Percentiles rank a stretch among this genome's conserved stretches.
Evolutionary conservation across 257 asterid species (phyloP).

Genomic region (Nicotiana noctiflora): DNA sequence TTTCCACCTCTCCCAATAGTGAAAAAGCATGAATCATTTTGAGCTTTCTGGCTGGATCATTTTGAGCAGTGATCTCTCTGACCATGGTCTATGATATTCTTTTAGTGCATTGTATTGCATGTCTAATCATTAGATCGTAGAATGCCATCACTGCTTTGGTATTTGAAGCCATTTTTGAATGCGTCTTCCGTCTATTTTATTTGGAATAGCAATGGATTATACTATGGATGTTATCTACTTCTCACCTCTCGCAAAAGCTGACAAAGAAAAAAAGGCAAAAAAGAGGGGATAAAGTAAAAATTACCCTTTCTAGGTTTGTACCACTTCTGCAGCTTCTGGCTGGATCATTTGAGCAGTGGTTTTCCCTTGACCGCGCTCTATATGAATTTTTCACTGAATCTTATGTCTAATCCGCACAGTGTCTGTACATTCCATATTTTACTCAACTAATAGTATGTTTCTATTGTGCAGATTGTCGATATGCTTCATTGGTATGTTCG

Average conservation of each 20-base stretch:
- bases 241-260: not conserved
- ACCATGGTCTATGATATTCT: not conserved
- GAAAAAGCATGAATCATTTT: not conserved
- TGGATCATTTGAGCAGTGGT: not conserved
- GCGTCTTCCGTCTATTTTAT: not conserved
- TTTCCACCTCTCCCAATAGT: not conserved
- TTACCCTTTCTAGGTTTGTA: not conserved
- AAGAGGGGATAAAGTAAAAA: not conserved
- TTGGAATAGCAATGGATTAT: not conserved
- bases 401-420: no score
- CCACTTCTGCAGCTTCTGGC: not conserved
- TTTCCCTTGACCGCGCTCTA: not conserved
- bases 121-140: not conserved
- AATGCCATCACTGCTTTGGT: not conserved
- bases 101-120: not conserved
- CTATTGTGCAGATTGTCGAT: conserved; percentile 62
- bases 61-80: not conserved
- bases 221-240: not conserved
- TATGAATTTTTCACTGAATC: no score
- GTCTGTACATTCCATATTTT: not conserved
- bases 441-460: conserved; percentile 9
- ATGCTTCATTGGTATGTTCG: conserved; percentile 67
- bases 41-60: not conserved
- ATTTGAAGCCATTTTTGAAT: not conserved
- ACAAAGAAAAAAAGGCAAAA: not conserved